Evolutionary conservation across 169 alveolate species (phyloP), one percentile per base, ranked within the genome.

Genomic region (Plasmodium adleri): DNA sequence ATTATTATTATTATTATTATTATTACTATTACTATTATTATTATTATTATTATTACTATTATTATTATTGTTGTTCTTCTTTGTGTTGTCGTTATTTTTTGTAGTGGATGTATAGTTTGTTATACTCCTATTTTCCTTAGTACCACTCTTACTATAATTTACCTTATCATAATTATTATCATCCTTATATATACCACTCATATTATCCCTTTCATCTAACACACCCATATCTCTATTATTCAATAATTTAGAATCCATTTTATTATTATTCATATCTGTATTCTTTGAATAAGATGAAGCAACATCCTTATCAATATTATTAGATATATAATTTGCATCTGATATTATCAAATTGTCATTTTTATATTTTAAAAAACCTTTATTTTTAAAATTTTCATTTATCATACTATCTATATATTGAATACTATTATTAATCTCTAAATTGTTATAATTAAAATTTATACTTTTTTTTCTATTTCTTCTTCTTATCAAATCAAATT

Each of bases 361-460:
- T 2, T 80, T 80, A 54, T 80, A 43, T 47, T 80, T 80, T 60
- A 80, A 58, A 54, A 80, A 80, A 15, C 85, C 66, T 60, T 80
- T 80, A 28, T 80, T 80, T 56, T 80, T 80, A 43, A 80, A 80
- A 62, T 80, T 80, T 20, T 80, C 90, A 68, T 80, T 80, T 54
- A 80, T 80, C 90, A 80, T 70, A 62, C 90, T 80, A 45, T 80
- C 90, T 52, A 80, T 80, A 54, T 80, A 80, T 22, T 80, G 90
- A 67, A 80, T 80, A 60, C 90, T 80, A 80, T 80, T 80, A 80
- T 80, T 80, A 68, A 80, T 80, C 70, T 80, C 90, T 1, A 80
- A 52, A 49, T 80, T 80, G 72, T 80, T 80, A 63, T 80, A 80
- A 49, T 80, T 67, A 67, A 67, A 80, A 68, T 80, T 80, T 39